These are phyloP conservation scores for Colletotrichum salicis DNA, from an alignment of 2,329 filamentous ascomycete genomes.

Conservation along the genomic window DNA sequence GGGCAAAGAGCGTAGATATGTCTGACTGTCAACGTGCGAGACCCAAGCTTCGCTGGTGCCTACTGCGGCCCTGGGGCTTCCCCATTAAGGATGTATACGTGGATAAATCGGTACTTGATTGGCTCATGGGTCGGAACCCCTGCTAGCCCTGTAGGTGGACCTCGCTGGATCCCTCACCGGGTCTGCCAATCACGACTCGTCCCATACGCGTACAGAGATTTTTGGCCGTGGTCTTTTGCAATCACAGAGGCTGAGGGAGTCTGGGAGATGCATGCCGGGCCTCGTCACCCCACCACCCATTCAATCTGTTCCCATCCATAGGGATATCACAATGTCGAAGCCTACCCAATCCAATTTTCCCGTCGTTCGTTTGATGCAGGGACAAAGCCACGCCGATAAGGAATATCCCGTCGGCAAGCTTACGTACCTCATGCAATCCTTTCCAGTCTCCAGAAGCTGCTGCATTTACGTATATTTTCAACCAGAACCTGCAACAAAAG, in stretches of 20 bases:
- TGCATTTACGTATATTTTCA: background rate
- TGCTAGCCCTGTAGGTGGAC: background rate
- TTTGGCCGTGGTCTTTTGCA: background rate
- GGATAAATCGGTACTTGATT: conserved; percentile 2
- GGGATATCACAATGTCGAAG: background rate
- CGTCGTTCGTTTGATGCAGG: background rate
- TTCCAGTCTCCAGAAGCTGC: background rate
- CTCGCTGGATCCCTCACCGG: too few species aligned
- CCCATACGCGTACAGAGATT: conserved; percentile 13
- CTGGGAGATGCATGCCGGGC: background rate
- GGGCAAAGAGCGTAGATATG: background rate
- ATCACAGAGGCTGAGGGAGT: background rate
- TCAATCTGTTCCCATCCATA: background rate
- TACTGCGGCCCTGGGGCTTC: background rate
- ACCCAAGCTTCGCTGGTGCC: background rate
- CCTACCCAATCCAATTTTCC: background rate
- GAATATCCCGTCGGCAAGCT: background rate
- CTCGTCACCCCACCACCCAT: background rate
- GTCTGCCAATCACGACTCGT: conserved; percentile 14
- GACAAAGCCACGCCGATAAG: background rate
- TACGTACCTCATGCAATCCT: background rate
- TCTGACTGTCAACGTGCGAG: background rate
- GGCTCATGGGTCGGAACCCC: background rate
- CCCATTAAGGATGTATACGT: conserved; percentile 21
- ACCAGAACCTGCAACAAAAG: background rate